phyloP scores from a whole-genome alignment of 1,139 yeast genomes.

The Yamadazyma diospyri region DNA sequence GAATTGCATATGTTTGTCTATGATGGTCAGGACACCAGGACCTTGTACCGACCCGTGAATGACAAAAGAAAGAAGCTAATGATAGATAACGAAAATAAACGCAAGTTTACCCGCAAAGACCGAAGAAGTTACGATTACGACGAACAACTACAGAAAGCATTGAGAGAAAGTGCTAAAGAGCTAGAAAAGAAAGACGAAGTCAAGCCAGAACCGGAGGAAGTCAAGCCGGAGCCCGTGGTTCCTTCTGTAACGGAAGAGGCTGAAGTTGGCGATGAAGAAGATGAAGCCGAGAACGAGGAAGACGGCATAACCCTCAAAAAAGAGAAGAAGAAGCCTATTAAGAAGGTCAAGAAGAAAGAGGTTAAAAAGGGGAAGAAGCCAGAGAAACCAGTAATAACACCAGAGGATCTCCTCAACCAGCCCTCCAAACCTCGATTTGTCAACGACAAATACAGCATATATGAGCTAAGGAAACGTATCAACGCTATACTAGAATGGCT shows the following conservation, averaged over 20 bases:
- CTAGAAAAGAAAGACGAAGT: constrained; percentile 7
- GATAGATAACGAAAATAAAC: constrained; percentile 49
- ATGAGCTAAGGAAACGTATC: constrained; percentile 82
- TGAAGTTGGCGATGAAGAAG: constrained; percentile 12
- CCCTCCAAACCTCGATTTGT: constrained; percentile 84
- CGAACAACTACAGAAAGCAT: constrained; percentile 63
- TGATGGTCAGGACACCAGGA: constrained; percentile 32
- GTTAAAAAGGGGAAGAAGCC: constrained; percentile 9
- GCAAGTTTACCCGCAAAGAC: constrained; percentile 27
- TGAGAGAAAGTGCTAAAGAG: constrained; percentile 61
- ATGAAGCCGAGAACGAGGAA: constrained; percentile 13
- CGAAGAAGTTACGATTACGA: constrained; percentile 52
- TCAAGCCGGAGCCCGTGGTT: not conserved
- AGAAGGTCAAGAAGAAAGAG: constrained; percentile 15
- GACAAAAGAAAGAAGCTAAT: constrained; percentile 47
- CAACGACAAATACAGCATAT: constrained; percentile 64
- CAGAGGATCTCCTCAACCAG: constrained; percentile 49
- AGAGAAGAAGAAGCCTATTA: constrained; percentile 15
- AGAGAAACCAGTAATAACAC: constrained; percentile 18
- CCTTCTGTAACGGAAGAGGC: constrained; percentile 1
- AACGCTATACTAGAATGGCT: constrained; percentile 90
- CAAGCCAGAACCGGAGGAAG: constrained; percentile 4
- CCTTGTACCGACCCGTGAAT: constrained; percentile 49
- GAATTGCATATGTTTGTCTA: constrained; percentile 60
- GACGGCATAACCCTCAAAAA: constrained; percentile 16